A percentile compares a stretch with the other conserved stretches of the same genome.
Evolutionary conservation across 2,329 filamentous ascomycete species (phyloP).

Genomic region (Aspergillus transmontanensis): DNA sequence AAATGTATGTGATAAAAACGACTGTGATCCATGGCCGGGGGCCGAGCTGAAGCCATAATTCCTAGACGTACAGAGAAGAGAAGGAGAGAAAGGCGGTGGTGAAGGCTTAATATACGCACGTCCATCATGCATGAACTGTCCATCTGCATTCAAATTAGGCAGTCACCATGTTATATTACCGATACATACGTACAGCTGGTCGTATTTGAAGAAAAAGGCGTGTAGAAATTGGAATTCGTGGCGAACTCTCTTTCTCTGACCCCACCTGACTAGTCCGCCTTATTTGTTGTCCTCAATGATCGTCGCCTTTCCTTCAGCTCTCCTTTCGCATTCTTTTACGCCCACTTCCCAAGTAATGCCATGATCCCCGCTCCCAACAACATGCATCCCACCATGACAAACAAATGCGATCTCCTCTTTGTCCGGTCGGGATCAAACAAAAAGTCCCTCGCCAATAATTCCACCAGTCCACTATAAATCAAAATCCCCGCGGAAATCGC

Average conservation of each 20-base stretch:
- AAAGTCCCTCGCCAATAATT: slow-evolving; percentile 54
- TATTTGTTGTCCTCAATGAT: neutral
- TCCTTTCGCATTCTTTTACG: slow-evolving; percentile 25
- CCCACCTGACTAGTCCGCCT: neutral
- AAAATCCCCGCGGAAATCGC: slow-evolving; percentile 53
- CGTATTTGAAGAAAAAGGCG: neutral
- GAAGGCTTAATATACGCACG: neutral
- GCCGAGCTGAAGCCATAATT: neutral
- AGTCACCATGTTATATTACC: slow-evolving; percentile 1
- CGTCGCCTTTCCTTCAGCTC: neutral
- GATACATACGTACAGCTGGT: neutral
- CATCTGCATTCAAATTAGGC: neutral
- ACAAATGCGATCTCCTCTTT: slow-evolving; percentile 38
- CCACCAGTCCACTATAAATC: slow-evolving; percentile 54
- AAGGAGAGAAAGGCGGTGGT: neutral
- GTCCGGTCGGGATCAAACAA: slow-evolving; percentile 52
- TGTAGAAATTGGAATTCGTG: too few species aligned
- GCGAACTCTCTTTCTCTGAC: neutral
- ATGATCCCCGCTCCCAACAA: slow-evolving; percentile 49
- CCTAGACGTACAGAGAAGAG: neutral
- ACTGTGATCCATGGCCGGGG: neutral
- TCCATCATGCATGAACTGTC: neutral
- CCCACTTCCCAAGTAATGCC: slow-evolving; percentile 57
- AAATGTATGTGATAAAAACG: neutral
- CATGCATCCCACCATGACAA: slow-evolving; percentile 46